phyloP scores from a whole-genome alignment of 345 rosid genomes.

The Hibiscus tridactylites region DNA sequence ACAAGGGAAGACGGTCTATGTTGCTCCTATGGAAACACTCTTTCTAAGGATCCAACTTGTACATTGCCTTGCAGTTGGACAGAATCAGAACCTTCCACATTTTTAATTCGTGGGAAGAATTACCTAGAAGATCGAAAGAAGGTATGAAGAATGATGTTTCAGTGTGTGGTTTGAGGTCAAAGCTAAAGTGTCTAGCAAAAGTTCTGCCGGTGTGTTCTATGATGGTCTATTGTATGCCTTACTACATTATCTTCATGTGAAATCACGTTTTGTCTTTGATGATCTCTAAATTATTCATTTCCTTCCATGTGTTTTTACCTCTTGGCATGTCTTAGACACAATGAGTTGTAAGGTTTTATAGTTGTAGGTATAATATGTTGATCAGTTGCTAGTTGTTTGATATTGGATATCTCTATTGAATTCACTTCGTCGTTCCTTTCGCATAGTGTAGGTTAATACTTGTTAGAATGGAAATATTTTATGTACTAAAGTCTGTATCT shows the following conservation, averaged over 20 bases:
- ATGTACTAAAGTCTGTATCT: too few species aligned
- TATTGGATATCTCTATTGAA: not conserved
- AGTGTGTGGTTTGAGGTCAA: not conserved
- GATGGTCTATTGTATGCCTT: not conserved
- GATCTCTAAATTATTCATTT: not conserved
- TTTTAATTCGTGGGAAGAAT: slow-evolving; percentile 76
- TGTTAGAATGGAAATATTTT: too few species aligned
- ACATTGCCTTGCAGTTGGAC: slow-evolving; percentile 70
- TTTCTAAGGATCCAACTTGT: slow-evolving; percentile 63
- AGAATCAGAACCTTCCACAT: slow-evolving; percentile 67
- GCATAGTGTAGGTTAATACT: too few species aligned
- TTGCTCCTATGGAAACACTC: slow-evolving; percentile 77
- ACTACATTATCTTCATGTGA: not conserved
- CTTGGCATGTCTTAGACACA: not conserved
- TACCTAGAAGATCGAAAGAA: slow-evolving; percentile 74
- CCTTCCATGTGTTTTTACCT: not conserved
- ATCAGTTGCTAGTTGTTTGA: not conserved
- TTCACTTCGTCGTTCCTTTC: not conserved
- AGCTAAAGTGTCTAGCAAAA: not conserved
- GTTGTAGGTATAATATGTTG: not conserved
- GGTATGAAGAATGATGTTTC: slow-evolving; percentile 31
- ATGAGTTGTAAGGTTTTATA: not conserved
- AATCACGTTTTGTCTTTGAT: not conserved
- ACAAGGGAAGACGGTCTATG: slow-evolving; percentile 42
- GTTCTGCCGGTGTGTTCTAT: not conserved